These are phyloP conservation scores for Sanghuangporus weigelae DNA, from an alignment of 1,284 basidiomycete species.

Conservation along the genomic window DNA sequence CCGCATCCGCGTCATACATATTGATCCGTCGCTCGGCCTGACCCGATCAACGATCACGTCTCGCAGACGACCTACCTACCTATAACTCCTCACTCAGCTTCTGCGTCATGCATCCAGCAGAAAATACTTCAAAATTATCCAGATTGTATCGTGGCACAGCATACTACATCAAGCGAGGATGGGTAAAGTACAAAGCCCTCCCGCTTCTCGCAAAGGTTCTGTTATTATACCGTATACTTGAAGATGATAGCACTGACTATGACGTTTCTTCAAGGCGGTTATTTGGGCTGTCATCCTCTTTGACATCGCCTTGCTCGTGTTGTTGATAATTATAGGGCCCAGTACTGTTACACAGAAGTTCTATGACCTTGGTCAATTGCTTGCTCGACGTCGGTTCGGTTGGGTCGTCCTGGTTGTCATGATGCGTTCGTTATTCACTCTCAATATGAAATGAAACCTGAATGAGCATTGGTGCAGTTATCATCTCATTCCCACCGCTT, in stretches of 20 bases:
- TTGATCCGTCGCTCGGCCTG: too few relatives aligned
- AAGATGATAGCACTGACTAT: slow-evolving; percentile 7
- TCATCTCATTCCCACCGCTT: slow-evolving; percentile 74
- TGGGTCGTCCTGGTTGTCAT: slow-evolving; percentile 50
- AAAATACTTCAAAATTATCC: background rate
- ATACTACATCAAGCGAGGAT: background rate
- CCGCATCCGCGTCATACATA: too few relatives aligned
- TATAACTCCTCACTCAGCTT: background rate
- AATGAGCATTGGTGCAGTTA: slow-evolving; percentile 34
- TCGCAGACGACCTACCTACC: background rate
- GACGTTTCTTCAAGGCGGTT: slow-evolving; percentile 28
- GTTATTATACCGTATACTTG: slow-evolving; percentile 1
- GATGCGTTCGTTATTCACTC: slow-evolving; percentile 39
- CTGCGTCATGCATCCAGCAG: background rate
- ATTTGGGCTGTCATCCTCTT: slow-evolving; percentile 42
- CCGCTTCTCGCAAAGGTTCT: slow-evolving; percentile 46
- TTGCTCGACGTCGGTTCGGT: slow-evolving; percentile 56
- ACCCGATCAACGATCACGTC: too few relatives aligned
- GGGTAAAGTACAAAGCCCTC: slow-evolving; percentile 39
- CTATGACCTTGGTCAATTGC: slow-evolving; percentile 61
- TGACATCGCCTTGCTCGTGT: slow-evolving; percentile 37
- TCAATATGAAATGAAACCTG: slow-evolving; percentile 4
- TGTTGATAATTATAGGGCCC: slow-evolving; percentile 53
- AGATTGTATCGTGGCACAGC: background rate
- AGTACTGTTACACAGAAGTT: slow-evolving; percentile 61